A percentile compares a stretch with the other conserved stretches of the same genome.
These are phyloP conservation scores for Globisporangium solare DNA, from an alignment of 352 stramenopile genomes.

Conservation along the genomic window DNA sequence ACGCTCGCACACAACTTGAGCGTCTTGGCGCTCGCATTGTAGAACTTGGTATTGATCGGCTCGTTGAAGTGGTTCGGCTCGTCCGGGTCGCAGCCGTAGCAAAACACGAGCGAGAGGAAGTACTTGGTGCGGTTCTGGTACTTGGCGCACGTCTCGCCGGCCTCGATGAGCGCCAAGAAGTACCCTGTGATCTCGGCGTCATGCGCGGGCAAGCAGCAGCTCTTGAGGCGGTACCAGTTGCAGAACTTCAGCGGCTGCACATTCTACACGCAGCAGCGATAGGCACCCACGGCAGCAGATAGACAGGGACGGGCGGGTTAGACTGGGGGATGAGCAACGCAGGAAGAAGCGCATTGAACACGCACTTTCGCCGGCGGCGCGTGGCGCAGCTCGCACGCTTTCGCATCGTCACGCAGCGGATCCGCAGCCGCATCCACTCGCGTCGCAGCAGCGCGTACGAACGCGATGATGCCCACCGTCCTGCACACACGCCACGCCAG, in stretches of 20 bases:
- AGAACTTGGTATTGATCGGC: slow-evolving; percentile 55
- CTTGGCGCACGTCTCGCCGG: slow-evolving; percentile 59
- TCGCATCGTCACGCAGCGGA: not conserved
- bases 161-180: slow-evolving; percentile 59
- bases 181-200: slow-evolving; percentile 58
- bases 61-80: slow-evolving; percentile 32
- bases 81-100: slow-evolving; percentile 39
- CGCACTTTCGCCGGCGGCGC: not conserved
- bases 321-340: not conserved
- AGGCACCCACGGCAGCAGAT: not conserved
- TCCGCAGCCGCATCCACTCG: not conserved
- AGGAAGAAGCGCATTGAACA: slow-evolving; percentile 6
- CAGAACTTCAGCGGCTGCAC: slow-evolving; percentile 61
- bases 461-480: no score
- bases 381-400: slow-evolving; percentile 4
- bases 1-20: slow-evolving; percentile 68
- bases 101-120: slow-evolving; percentile 40
- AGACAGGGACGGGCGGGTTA: not conserved
- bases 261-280: slow-evolving; percentile 26
- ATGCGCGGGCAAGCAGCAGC: slow-evolving; percentile 65
- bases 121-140: slow-evolving; percentile 65
- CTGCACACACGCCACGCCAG: no score
- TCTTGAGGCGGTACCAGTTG: slow-evolving; percentile 59
- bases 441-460: not conserved
- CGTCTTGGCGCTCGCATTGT: slow-evolving; percentile 33